phyloP scores from a whole-genome alignment of 2,329 filamentous ascomycete species.

The Davidsoniella eucalypti region DNA sequence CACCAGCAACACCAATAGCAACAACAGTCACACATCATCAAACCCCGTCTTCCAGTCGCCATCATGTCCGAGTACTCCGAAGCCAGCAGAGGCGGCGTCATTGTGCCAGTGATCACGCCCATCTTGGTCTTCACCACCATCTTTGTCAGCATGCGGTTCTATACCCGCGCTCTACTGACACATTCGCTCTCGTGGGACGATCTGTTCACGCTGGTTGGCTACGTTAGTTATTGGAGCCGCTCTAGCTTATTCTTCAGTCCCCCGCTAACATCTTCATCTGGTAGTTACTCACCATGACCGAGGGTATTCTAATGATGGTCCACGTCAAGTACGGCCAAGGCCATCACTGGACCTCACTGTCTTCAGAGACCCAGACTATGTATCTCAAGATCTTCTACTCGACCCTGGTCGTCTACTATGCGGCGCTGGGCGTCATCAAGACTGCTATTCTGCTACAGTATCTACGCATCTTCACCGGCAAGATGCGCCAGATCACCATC shows the following conservation, averaged over 20 bases:
- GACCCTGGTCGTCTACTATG: constrained; percentile 16
- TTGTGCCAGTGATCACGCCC: constrained; percentile 5
- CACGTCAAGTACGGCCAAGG: constrained; percentile 10
- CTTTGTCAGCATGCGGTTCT: constrained; percentile 10
- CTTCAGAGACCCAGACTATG: background rate
- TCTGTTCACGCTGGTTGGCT: background rate
- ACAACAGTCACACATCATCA: background rate
- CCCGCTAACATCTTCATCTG: background rate
- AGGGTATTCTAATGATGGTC: constrained; percentile 11
- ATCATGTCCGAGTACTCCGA: background rate
- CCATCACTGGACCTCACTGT: constrained; percentile 7
- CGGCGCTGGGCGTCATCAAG: constrained; percentile 16
- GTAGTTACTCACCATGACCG: constrained; percentile 7
- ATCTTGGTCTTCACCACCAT: constrained; percentile 1
- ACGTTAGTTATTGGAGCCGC: background rate
- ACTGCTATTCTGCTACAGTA: constrained; percentile 18
- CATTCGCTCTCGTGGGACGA: constrained; percentile 10
- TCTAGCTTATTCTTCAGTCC: no score
- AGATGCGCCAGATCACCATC: constrained; percentile 13
- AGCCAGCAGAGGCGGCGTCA: background rate
- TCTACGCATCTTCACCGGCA: constrained; percentile 15
- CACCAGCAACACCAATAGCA: no score
- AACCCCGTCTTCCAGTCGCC: background rate
- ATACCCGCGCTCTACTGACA: constrained; percentile 7
- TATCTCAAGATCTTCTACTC: constrained; percentile 15